A percentile compares a stretch with the other conserved stretches of the same genome.
Evolutionary conservation across 1,284 basidiomycete genomes (phyloP).

Genomic region (Vanrija sp.): DNA sequence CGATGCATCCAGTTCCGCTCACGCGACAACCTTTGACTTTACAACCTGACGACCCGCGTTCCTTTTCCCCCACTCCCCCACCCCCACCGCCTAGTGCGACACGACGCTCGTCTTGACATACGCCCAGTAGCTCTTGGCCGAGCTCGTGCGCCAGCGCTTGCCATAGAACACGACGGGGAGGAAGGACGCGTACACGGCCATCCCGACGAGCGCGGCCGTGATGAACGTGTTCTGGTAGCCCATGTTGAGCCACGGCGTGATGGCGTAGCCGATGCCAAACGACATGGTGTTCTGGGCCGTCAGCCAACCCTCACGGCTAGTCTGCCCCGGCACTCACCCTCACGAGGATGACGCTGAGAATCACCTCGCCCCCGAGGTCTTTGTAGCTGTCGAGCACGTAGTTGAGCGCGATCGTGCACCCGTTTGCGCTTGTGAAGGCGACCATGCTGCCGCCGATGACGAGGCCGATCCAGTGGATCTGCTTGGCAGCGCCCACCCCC

Average conservation of each 20-base stretch:
- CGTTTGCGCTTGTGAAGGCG: slow-evolving; percentile 19
- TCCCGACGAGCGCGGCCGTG: slow-evolving; percentile 17
- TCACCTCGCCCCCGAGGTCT: slow-evolving; percentile 23
- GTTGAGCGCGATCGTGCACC: slow-evolving; percentile 24
- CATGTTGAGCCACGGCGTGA: slow-evolving; percentile 22
- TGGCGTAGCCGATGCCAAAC: slow-evolving; percentile 21
- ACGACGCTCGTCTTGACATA: slow-evolving; percentile 18
- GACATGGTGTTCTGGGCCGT: slow-evolving; percentile 8
- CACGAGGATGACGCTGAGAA: slow-evolving; percentile 23
- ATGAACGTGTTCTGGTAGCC: slow-evolving; percentile 21
- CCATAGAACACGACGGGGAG: slow-evolving; percentile 16
- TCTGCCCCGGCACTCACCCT: slow-evolving; percentile 8
- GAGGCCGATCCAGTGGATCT: slow-evolving; percentile 26
- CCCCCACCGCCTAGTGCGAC: background rate
- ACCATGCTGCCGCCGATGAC: slow-evolving; percentile 19
- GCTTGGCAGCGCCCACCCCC: slow-evolving; percentile 25
- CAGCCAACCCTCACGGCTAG: no score
- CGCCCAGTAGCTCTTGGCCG: slow-evolving; percentile 14
- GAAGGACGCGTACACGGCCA: slow-evolving; percentile 16
- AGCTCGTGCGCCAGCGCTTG: slow-evolving; percentile 14
- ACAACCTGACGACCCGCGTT: no score
- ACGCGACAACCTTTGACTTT: no score
- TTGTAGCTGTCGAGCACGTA: slow-evolving; percentile 32
- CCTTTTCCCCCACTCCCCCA: no score
- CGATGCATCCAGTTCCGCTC: no score